Conservation (phyloP, 768 basidiomycete species). For the Stropharia rugosoannulata region DNA sequence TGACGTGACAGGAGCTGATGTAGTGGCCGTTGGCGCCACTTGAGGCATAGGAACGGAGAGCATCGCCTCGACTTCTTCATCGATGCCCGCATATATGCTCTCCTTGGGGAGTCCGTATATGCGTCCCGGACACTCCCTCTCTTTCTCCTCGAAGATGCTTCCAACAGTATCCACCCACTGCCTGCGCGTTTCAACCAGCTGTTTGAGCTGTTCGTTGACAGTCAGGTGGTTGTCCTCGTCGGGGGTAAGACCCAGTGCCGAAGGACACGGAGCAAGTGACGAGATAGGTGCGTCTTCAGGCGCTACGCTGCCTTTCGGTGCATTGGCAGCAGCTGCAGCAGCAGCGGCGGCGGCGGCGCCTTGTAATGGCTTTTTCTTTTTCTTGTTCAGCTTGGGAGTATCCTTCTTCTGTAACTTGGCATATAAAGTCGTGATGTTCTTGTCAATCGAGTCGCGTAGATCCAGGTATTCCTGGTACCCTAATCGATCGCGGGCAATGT, state of each 20-base stretch:
- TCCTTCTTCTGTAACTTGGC: constrained; percentile 83
- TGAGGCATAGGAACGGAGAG: constrained; percentile 23
- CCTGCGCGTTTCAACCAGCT: constrained; percentile 73
- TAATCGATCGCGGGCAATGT: constrained; percentile 81
- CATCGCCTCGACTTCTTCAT: constrained; percentile 52
- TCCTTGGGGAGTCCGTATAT: constrained; percentile 76
- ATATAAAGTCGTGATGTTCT: constrained; percentile 73
- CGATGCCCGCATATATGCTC: constrained; percentile 76
- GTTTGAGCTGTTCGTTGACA: constrained; percentile 66
- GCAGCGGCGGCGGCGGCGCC: constrained; percentile 27
- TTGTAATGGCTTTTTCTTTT: constrained; percentile 58
- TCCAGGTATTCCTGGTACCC: constrained; percentile 92
- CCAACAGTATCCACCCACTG: constrained; percentile 82
- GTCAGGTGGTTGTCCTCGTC: constrained; percentile 65
- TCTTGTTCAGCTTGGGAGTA: constrained; percentile 72
- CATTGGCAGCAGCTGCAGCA: constrained; percentile 24
- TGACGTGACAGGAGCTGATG: background rate
- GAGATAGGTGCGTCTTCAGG: constrained; percentile 31
- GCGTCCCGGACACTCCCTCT: constrained; percentile 57
- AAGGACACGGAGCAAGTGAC: constrained; percentile 60
- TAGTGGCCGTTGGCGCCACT: constrained; percentile 17
- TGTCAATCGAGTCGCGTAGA: constrained; percentile 82
- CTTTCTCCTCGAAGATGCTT: constrained; percentile 72
- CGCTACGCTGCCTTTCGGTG: constrained; percentile 28
- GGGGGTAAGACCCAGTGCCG: constrained; percentile 66